Evolutionary conservation across 768 basidiomycete species (phyloP).

Genomic region (Boletus rex-veris): DNA sequence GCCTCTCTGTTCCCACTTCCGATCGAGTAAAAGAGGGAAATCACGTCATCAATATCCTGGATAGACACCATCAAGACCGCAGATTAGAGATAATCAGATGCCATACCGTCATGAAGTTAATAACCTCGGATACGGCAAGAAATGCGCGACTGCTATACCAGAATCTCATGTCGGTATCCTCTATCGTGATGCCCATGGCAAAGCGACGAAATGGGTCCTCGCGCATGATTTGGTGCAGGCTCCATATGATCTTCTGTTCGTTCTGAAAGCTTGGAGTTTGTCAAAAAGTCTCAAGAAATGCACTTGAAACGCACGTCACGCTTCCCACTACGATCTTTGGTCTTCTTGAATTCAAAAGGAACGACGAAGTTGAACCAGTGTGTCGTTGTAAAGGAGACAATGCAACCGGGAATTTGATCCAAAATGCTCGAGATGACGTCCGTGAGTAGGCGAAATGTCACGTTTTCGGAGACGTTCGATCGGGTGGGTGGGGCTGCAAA

Average conservation of each 20-base stretch:
- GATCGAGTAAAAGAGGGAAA: constrained; percentile 6
- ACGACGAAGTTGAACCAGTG: no score
- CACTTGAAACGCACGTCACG: no score
- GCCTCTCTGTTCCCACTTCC: background rate
- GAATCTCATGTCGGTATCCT: constrained; percentile 21
- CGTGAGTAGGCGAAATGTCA: no score
- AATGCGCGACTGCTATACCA: constrained; percentile 21
- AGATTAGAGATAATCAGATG: background rate
- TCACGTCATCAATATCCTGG: background rate
- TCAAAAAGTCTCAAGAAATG: background rate
- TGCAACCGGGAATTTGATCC: no score
- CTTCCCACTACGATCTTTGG: no score
- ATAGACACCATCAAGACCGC: background rate
- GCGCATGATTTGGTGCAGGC: constrained; percentile 24
- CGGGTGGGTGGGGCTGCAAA: no score
- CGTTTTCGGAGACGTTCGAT: no score
- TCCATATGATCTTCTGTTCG: constrained; percentile 24
- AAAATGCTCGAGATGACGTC: no score
- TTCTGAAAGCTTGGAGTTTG: background rate
- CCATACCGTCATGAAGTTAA: constrained; percentile 1
- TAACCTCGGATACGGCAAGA: background rate
- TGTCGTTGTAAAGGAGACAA: no score
- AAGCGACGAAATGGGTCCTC: constrained; percentile 25
- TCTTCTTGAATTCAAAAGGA: no score
- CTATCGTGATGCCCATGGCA: constrained; percentile 27